Evolutionary conservation across 2,329 filamentous ascomycete genomes (phyloP).

Genomic region (Amauroascus niger): DNA sequence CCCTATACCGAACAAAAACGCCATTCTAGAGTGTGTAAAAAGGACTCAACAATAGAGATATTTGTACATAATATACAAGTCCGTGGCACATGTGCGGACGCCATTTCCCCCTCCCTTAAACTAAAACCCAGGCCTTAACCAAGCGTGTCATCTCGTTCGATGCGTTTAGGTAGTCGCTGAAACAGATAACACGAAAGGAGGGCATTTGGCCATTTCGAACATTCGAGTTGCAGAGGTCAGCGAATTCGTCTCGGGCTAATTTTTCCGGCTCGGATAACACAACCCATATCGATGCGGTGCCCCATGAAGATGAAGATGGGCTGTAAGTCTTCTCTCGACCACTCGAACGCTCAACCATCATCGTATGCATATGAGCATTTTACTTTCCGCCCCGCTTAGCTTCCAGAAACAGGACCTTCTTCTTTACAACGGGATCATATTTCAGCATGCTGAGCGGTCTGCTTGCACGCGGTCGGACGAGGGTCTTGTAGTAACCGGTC

Average conservation of each 20-base stretch:
- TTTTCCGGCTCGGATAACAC: not conserved
- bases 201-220: not conserved
- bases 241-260: not conserved
- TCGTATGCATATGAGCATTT: too few species aligned
- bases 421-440: conserved; percentile 94
- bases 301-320: too few species aligned
- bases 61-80: not conserved
- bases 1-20: not conserved
- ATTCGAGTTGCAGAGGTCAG: not conserved
- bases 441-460: conserved; percentile 93
- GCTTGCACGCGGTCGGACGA: conserved; percentile 69
- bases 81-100: not conserved
- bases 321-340: not conserved
- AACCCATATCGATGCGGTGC: too few species aligned
- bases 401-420: conserved; percentile 92
- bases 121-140: not conserved
- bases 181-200: not conserved
- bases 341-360: not conserved
- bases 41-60: not conserved
- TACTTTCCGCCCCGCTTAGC: conserved; percentile 57
- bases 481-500: conserved; percentile 94
- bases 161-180: not conserved
- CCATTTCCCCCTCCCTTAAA: not conserved
- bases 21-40: not conserved
- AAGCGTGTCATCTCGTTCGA: not conserved